phyloP scores from a whole-genome alignment of 352 stramenopile genomes.

The Phytophthora sp. region DNA sequence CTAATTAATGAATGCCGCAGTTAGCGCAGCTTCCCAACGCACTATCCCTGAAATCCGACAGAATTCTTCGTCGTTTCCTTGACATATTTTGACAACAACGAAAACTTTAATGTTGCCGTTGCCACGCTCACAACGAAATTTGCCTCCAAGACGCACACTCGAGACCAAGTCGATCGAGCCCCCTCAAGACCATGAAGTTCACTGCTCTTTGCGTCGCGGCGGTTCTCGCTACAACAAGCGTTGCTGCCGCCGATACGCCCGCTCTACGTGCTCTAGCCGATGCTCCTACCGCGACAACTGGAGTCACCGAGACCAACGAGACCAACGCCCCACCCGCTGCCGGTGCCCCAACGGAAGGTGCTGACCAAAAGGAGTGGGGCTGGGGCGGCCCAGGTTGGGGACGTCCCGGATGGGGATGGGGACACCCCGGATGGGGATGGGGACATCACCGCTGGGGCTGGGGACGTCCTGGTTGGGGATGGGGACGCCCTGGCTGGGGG shows the following conservation, averaged over 20 bases:
- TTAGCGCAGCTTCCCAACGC: constrained; percentile 19
- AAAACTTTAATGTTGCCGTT: background rate
- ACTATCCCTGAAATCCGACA: constrained; percentile 17
- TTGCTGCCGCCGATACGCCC: constrained; percentile 18
- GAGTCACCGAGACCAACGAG: constrained; percentile 9
- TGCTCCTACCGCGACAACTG: background rate
- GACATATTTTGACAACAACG: background rate
- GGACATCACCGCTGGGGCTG: constrained; percentile 8
- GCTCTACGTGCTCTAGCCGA: constrained; percentile 32
- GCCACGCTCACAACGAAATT: constrained; percentile 27
- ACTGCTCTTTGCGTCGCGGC: constrained; percentile 25
- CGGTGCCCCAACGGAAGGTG: constrained; percentile 10
- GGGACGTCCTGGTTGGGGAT: constrained; percentile 10
- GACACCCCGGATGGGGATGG: constrained; percentile 7
- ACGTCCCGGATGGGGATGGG: constrained; percentile 3
- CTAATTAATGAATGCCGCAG: too few species aligned
- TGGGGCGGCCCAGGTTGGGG: constrained; percentile 5
- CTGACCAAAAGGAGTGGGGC: constrained; percentile 19
- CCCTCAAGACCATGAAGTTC: constrained; percentile 29
- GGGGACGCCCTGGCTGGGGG: constrained; percentile 9
- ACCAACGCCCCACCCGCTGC: constrained; percentile 6
- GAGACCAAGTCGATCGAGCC: constrained; percentile 4
- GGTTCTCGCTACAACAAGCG: constrained; percentile 19
- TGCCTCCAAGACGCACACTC: constrained; percentile 31
- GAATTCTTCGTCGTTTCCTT: background rate